A percentile compares a stretch with the other conserved stretches of the same genome.
Conservation (phyloP, 2,329 filamentous ascomycete species). For the Madurella fahalii region DNA sequence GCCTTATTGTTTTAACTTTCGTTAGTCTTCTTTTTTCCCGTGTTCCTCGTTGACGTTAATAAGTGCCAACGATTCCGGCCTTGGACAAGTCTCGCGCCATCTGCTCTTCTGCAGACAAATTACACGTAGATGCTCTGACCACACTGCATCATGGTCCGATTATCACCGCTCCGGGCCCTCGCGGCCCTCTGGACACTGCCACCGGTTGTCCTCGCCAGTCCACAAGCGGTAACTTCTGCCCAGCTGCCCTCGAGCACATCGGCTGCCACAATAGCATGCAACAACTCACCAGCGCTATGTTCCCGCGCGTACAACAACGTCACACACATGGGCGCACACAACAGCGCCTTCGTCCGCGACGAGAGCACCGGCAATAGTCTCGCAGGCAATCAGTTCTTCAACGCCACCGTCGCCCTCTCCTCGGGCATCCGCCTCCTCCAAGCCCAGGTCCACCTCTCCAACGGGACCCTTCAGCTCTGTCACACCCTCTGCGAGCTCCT, state of each 20-base stretch:
- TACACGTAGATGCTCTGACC: background rate
- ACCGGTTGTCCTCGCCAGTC: background rate
- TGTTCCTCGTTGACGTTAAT: background rate
- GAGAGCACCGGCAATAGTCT: constrained; percentile 56
- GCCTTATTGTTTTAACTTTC: background rate
- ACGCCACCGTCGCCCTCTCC: constrained; percentile 66
- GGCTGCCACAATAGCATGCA: constrained; percentile 51
- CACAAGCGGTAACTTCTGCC: constrained; percentile 19
- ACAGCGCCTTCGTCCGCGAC: constrained; percentile 68
- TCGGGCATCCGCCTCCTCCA: constrained; percentile 69
- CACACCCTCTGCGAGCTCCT: constrained; percentile 64
- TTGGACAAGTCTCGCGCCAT: background rate
- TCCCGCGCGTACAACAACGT: constrained; percentile 67
- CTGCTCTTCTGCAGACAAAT: background rate
- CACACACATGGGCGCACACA: constrained; percentile 73
- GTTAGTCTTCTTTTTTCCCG: background rate
- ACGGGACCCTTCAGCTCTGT: constrained; percentile 61
- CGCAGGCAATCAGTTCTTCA: constrained; percentile 69
- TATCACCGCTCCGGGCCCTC: background rate
- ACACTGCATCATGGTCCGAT: constrained; percentile 1
- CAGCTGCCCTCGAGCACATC: background rate
- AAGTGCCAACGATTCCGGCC: background rate
- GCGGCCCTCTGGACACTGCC: constrained; percentile 4
- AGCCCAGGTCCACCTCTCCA: constrained; percentile 63
- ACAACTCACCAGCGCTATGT: constrained; percentile 76